Evolutionary conservation across 805 yeast species (phyloP), one percentile per base, ranked within the genome.

Genomic region (Danielia reshetovae): DNA sequence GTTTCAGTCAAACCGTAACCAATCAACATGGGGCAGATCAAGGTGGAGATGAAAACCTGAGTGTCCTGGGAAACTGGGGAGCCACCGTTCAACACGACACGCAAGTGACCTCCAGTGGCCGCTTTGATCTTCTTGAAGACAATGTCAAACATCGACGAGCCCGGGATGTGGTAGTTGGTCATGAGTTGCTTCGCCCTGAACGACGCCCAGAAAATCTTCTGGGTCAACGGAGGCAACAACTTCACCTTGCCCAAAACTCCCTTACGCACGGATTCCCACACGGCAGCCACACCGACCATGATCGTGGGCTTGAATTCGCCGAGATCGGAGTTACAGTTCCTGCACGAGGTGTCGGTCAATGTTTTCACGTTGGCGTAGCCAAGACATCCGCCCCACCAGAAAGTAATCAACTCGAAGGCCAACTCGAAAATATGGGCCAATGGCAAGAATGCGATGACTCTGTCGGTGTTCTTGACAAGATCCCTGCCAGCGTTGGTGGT

Each of bases 241-340:
- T 71, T 68, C 46, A 93, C 75, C 65, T 89, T 88, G 36, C 75
- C 75, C 39, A 86, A 42, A 40, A 93, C 83, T 39, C 98, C 98
- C 70, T 93, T 93, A 62, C 89, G 83, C 42, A 93, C 86, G 24
- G 83, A 74, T 70, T 93, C 98, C 95, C 96, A 93, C 34, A 93
- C 97, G 4, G 97, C 96, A 12, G 97, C 97, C 38, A 93, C 98
- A 62, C 96, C 98, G 46, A 88, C 96, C 96, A 93, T 85, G 49
- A 89, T 64, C 4, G 96, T 85, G 39, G 98, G 98, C 59, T 79
- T 73, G 64, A 88, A 85, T 54, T 83, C 85, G 37, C 72, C 75
- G 69, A 93, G 75, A 60, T 93, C 98, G 53, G 96, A 90, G 38
- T 75, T 66, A 68, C 95, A 88, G 66, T 93, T 85, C 52, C 75